These are phyloP conservation scores for Aquilaria yunnanensis DNA, from an alignment of 345 rosid species.

Conservation along the genomic window DNA sequence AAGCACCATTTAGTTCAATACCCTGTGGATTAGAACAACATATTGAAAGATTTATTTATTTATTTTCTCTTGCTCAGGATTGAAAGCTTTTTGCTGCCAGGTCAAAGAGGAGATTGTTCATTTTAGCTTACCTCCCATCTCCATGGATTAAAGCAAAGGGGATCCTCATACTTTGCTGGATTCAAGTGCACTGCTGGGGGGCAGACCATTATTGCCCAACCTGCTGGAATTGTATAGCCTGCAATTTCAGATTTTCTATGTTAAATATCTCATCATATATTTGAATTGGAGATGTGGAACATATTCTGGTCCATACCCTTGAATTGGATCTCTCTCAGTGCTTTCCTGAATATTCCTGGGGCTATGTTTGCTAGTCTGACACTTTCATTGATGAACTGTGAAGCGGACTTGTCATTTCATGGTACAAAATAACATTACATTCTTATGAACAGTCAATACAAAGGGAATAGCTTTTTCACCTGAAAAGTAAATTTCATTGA, in stretches of 20 bases:
- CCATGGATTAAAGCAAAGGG: slow-evolving; percentile 72
- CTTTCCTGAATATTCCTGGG: slow-evolving; percentile 91
- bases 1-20: slow-evolving; percentile 40
- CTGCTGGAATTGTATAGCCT: slow-evolving; percentile 92
- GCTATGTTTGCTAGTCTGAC: slow-evolving; percentile 90
- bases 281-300: not conserved
- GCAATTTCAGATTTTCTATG: slow-evolving; percentile 21
- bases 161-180: slow-evolving; percentile 62
- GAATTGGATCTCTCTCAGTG: slow-evolving; percentile 56
- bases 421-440: not conserved
- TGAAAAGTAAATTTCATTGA: slow-evolving; percentile 95
- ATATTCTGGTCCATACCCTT: slow-evolving; percentile 41
- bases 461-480: slow-evolving; percentile 30
- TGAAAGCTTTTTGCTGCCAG: not conserved
- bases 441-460: not conserved
- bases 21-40: slow-evolving; percentile 35
- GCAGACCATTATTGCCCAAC: slow-evolving; percentile 88
- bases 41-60: no score
- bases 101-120: slow-evolving; percentile 12
- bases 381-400: slow-evolving; percentile 89
- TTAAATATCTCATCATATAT: not conserved
- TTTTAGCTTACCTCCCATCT: slow-evolving; percentile 76
- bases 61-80: not conserved
- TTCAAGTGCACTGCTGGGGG: slow-evolving; percentile 94
- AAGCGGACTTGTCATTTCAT: slow-evolving; percentile 10